These are phyloP conservation scores for Solanum microdontum DNA, from an alignment of 257 asterid genomes.

Conservation along the genomic window DNA sequence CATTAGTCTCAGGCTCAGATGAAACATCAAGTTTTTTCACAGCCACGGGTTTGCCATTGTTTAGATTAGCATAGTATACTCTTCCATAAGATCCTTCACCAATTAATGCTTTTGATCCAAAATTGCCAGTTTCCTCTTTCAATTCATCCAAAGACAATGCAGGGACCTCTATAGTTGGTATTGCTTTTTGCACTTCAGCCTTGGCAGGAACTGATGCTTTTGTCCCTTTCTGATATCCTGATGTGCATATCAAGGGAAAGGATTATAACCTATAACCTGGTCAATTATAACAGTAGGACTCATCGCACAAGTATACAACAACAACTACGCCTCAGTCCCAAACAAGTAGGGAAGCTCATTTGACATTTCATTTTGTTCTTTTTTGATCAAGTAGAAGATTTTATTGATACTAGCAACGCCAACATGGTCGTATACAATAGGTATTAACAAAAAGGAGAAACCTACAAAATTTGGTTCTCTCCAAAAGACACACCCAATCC, in stretches of 20 bases:
- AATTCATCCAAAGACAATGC: slow-evolving; percentile 8
- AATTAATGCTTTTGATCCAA: slow-evolving; percentile 8
- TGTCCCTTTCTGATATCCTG: slow-evolving; percentile 2
- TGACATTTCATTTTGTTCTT: neutral
- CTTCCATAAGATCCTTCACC: slow-evolving; percentile 9
- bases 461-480: neutral
- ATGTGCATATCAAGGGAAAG: neutral
- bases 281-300: neutral
- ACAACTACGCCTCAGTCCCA: neutral
- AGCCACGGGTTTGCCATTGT: slow-evolving; percentile 62
- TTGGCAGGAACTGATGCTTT: slow-evolving; percentile 1
- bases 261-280: neutral
- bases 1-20: slow-evolving; percentile 80
- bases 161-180: slow-evolving; percentile 9
- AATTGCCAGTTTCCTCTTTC: slow-evolving; percentile 10
- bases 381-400: neutral
- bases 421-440: neutral
- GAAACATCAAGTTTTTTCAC: slow-evolving; percentile 93
- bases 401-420: neutral
- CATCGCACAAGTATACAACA: neutral
- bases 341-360: neutral
- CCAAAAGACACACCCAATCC: neutral
- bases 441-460: neutral
- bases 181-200: slow-evolving; percentile 3
- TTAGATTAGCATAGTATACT: slow-evolving; percentile 7